Percentiles rank a stretch among this genome's conserved stretches.
These are phyloP conservation scores for Cercospora sesami DNA, from an alignment of 2,329 filamentous ascomycete genomes.

Conservation along the genomic window DNA sequence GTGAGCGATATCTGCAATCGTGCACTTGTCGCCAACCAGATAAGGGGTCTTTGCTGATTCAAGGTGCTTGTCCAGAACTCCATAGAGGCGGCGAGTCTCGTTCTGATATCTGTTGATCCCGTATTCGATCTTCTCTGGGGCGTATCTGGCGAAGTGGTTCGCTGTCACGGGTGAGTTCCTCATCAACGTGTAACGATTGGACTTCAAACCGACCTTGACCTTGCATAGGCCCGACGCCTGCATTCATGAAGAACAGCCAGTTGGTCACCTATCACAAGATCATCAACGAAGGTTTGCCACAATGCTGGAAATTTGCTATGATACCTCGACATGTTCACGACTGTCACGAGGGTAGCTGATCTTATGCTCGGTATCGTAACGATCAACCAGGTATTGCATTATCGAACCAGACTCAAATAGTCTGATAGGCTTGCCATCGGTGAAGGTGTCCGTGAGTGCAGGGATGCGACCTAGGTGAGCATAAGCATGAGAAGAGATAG, in stretches of 20 bases:
- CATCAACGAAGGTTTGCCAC: background rate
- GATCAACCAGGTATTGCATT: conserved; percentile 76
- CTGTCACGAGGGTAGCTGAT: conserved; percentile 73
- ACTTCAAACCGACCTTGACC: background rate
- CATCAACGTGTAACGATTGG: background rate
- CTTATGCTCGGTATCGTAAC: conserved; percentile 67
- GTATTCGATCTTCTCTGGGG: conserved; percentile 78
- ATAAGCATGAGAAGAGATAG: background rate
- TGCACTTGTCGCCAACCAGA: conserved; percentile 64
- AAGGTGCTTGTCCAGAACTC: conserved; percentile 73
- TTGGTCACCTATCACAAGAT: conserved; percentile 52
- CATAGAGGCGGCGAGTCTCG: conserved; percentile 80
- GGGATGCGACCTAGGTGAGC: conserved; percentile 70
- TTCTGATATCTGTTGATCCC: conserved; percentile 79
- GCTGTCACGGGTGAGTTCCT: conserved; percentile 49
- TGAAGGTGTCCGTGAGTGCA: conserved; percentile 76
- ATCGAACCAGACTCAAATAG: conserved; percentile 84
- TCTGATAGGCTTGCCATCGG: conserved; percentile 69
- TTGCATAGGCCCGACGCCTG: conserved; percentile 50
- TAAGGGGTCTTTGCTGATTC: conserved; percentile 51
- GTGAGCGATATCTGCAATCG: conserved; percentile 71
- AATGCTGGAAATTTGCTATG: background rate
- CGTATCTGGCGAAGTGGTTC: conserved; percentile 81
- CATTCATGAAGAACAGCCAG: conserved; percentile 72
- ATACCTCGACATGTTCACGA: conserved; percentile 66